Evolutionary conservation across 352 stramenopile genomes (phyloP), one percentile per base, ranked within the genome.

Genomic region (Pythium dissotocum): DNA sequence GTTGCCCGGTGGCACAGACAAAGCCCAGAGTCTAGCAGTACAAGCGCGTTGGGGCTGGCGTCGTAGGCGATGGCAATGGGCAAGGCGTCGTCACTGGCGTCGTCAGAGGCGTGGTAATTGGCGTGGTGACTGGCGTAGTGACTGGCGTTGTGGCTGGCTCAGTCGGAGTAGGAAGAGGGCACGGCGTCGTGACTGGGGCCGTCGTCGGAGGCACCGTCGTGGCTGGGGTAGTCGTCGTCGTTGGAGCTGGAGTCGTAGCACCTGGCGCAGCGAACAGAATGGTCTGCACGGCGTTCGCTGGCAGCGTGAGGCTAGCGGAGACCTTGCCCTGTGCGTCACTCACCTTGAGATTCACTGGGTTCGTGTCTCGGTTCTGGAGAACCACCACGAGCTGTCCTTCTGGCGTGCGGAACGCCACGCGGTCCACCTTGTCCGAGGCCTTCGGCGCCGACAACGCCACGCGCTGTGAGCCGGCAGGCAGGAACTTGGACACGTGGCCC

Each of bases 401-500:
- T 8, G 62, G 62, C 30, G 62, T 69, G 53, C 53, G 18, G 44
- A 69, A 69, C 40, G 62, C 62, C 4, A 63, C 62, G 26, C 42
- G 36, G 30, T 69, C 62, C 13, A 69, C 55, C n/a, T 28, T 57
- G 16, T 1, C 26, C 5, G 14, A 21, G 8, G 4, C 16, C 42
- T 24, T 49, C 7, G 42, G 18, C 5, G 18, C 42, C 8, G 42
- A 24, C 18, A 56, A 6, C 7, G 49, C 49, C n/a, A 91, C 67
- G 24, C 82, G 80, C 21, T 71, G 67, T 4, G 83, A 85, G n/a
- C 75, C 81, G 0, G 73, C 59, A 6, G 79, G 70, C 9, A 94
- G 51, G 63, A 94, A 95, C 61, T 90, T 90, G 61, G 78, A 78
- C 53, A 94, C 76, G 64, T 95, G 87, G 9, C 76, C 83, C 71